These are phyloP conservation scores for Mucor lusitanicus DNA, from an alignment of 371 early-diverging fungal species.

Conservation along the genomic window DNA sequence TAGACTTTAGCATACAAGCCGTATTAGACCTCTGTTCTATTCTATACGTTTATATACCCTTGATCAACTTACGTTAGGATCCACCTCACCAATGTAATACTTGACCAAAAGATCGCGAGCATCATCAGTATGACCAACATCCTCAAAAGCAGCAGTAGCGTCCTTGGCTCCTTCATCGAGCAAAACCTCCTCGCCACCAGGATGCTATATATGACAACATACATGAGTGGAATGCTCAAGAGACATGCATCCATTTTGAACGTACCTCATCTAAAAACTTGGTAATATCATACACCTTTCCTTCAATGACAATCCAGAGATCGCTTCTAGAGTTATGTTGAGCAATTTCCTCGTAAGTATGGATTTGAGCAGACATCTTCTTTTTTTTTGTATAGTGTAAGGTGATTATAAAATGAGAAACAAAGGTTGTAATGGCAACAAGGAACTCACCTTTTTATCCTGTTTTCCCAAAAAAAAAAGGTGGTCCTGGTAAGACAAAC, in stretches of 20 bases:
- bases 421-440: neutral
- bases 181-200: slow-evolving; percentile 83
- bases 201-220: slow-evolving; percentile 62
- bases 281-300: slow-evolving; percentile 85
- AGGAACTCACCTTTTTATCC: neutral
- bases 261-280: slow-evolving; percentile 72
- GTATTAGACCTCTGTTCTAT: neutral
- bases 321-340: slow-evolving; percentile 57
- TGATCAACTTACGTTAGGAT: slow-evolving; percentile 53
- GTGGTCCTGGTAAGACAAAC: neutral
- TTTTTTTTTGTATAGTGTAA: neutral
- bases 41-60: neutral
- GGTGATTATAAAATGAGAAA: neutral
- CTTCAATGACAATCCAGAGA: slow-evolving; percentile 75
- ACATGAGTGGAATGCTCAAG: neutral
- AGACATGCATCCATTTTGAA: neutral
- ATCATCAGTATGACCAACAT: slow-evolving; percentile 94
- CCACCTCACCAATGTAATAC: slow-evolving; percentile 75
- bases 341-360: slow-evolving; percentile 62
- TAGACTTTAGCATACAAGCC: slow-evolving; percentile 24
- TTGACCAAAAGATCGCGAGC: slow-evolving; percentile 81
- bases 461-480: neutral
- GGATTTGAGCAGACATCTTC: slow-evolving; percentile 30
- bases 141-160: slow-evolving; percentile 93
- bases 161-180: slow-evolving; percentile 83